Percentiles rank a stretch among this genome's conserved stretches.
These are phyloP conservation scores for Candida silvicultrix DNA, from an alignment of 805 yeast genomes.

Conservation along the genomic window DNA sequence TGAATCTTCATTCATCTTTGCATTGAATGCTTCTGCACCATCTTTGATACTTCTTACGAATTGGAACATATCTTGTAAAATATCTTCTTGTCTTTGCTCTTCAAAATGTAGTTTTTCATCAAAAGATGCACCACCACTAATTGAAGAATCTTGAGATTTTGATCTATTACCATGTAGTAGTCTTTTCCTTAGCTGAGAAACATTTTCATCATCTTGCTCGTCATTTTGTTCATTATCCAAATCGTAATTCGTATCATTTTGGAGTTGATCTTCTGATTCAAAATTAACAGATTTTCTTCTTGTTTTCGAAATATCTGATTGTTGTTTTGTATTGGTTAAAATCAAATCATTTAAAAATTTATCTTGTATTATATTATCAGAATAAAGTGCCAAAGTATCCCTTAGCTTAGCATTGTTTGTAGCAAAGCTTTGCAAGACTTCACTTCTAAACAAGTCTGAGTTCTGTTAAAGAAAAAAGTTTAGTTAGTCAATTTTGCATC, in stretches of 20 bases:
- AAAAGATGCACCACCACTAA: slow-evolving; percentile 9
- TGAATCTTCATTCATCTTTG: slow-evolving; percentile 31
- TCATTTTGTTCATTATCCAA: background rate
- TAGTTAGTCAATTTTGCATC: too few relatives aligned
- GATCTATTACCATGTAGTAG: slow-evolving; percentile 19
- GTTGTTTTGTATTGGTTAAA: slow-evolving; percentile 6
- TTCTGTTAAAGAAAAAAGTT: too few relatives aligned
- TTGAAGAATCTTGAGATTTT: slow-evolving; percentile 1
- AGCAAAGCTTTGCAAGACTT: background rate
- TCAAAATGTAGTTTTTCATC: slow-evolving; percentile 31
- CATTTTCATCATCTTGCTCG: slow-evolving; percentile 21
- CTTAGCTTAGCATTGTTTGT: background rate
- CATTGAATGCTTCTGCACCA: slow-evolving; percentile 35
- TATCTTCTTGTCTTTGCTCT: slow-evolving; percentile 30
- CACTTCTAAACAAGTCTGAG: background rate
- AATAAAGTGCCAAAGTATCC: background rate
- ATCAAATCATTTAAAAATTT: slow-evolving; percentile 5
- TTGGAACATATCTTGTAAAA: slow-evolving; percentile 31
- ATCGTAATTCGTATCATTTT: slow-evolving; percentile 2
- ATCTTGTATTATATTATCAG: slow-evolving; percentile 6
- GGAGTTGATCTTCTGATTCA: slow-evolving; percentile 2
- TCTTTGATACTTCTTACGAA: slow-evolving; percentile 30
- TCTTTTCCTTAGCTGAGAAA: slow-evolving; percentile 26
- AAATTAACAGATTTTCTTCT: slow-evolving; percentile 19
- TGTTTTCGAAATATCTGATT: slow-evolving; percentile 1